Percentiles rank a stretch among this genome's conserved stretches.
Evolutionary conservation across 495 filamentous ascomycete genomes (phyloP).

Genomic region (Penicillium steckii): DNA sequence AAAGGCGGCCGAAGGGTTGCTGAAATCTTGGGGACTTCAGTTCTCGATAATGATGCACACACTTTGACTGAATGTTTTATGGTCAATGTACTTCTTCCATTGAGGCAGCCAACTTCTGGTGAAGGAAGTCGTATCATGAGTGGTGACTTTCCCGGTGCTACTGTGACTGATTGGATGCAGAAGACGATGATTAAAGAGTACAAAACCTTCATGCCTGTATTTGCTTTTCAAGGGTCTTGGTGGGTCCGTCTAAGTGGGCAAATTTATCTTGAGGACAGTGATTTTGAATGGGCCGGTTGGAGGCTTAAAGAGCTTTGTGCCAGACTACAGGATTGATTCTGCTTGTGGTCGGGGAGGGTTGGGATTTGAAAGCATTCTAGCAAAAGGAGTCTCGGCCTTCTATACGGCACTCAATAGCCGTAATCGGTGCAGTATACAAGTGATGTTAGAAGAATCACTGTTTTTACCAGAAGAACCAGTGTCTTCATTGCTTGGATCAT

Average conservation of each 20-base stretch:
- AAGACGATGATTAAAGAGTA: conserved; percentile 53
- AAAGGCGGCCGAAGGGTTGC: conserved; percentile 56
- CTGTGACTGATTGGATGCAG: conserved; percentile 55
- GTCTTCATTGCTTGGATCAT: too few relatives aligned
- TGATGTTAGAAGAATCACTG: too few relatives aligned
- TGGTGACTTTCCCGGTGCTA: conserved; percentile 15
- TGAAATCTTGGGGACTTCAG: conserved; percentile 58
- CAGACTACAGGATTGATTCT: background rate
- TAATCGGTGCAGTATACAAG: too few relatives aligned
- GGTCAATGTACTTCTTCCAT: conserved; percentile 65
- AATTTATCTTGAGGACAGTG: conserved; percentile 67
- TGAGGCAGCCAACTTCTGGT: conserved; percentile 34
- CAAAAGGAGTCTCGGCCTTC: too few relatives aligned
- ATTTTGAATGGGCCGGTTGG: conserved; percentile 67
- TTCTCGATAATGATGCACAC: conserved; percentile 40
- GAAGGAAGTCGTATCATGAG: conserved; percentile 22
- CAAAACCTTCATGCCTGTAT: conserved; percentile 63
- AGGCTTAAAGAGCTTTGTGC: conserved; percentile 57
- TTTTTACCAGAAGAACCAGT: too few relatives aligned
- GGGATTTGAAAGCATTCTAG: background rate
- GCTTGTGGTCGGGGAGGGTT: background rate
- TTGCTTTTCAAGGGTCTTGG: conserved; percentile 49
- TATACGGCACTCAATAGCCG: too few relatives aligned
- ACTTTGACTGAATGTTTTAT: conserved; percentile 43
- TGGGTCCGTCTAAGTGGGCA: conserved; percentile 73